Base-by-base conservation (phyloP, 495 filamentous ascomycete species). In the Lepidopterella palustris region DNA sequence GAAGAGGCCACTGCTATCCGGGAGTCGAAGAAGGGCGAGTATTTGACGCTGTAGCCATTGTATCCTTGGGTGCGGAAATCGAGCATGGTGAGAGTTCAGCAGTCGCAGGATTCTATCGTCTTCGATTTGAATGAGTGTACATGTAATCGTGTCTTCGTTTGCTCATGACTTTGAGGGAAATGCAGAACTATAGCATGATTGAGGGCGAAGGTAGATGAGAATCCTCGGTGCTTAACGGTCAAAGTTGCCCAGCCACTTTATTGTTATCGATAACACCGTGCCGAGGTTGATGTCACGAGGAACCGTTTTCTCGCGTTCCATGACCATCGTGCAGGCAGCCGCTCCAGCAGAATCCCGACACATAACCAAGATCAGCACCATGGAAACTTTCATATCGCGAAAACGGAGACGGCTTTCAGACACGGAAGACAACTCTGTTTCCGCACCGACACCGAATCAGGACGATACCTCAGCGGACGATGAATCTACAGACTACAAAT, bases 21-120 rank as follows among this genome's bases (percentile, higher is more conserved):
- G 52, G 87, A 91, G 76, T 97, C 92, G 78, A 92, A 93, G 79
- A 96, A 98, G 32, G 93, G 91, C 21, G 92, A 97, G 79, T 96
- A 98, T 74, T 96, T 95, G 67, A 95, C 89, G 64, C 87, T 86
- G 73, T 91, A 95, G 64, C 91, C 92, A 72, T 96, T 93, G 82
- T 84, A 96, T 73, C 92, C 92, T 64, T 88, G 81, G 23, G 93
- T 97, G 63, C 87, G 87, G 75, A 85, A 96, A 73, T 96, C 89
- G 62, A 97, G 85, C 92, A 97, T 96, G 20, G 4, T 53, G 55
- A 50, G 18, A 6, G 2, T 8, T 29, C 10, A 18, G 35, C 18
- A 11, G 35, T 42, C 3, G 13, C 35, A 11, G 10, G 10, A 11
- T 11, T 3, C n/a, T n/a, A 18, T 3, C 3, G 9, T 15, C 35